Evolutionary conservation across 768 basidiomycete genomes (phyloP).

Genomic region (Paxillus involutus): DNA sequence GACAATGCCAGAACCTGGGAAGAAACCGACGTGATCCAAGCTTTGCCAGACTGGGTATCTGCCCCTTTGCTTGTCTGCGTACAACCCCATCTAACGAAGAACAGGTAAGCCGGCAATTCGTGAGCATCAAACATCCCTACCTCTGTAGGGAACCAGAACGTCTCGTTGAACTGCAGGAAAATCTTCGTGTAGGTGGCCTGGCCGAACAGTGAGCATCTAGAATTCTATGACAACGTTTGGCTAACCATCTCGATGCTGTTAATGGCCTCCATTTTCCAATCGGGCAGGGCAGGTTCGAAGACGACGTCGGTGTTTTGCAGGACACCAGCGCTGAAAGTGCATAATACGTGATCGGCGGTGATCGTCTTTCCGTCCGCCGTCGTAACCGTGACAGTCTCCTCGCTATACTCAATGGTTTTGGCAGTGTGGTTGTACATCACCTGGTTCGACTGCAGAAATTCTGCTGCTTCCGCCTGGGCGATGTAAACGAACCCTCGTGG

Average conservation of each 20-base stretch:
- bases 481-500: slow-evolving; percentile 61
- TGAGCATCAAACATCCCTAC: slow-evolving; percentile 7
- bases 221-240: not conserved
- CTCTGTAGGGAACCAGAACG: slow-evolving; percentile 59
- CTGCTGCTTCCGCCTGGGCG: slow-evolving; percentile 54
- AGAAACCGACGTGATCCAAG: slow-evolving; percentile 55
- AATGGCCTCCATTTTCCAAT: slow-evolving; percentile 66
- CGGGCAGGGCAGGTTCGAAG: slow-evolving; percentile 55
- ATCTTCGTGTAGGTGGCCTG: slow-evolving; percentile 66
- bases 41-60: slow-evolving; percentile 70
- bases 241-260: slow-evolving; percentile 59
- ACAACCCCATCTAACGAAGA: slow-evolving; percentile 40
- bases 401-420: slow-evolving; percentile 43
- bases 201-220: not conserved
- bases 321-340: slow-evolving; percentile 71
- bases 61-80: slow-evolving; percentile 58
- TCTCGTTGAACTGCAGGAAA: slow-evolving; percentile 59
- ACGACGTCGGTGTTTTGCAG: slow-evolving; percentile 61
- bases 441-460: slow-evolving; percentile 51
- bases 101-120: not conserved
- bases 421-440: slow-evolving; percentile 52
- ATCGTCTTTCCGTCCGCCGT: slow-evolving; percentile 44
- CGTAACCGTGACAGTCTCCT: slow-evolving; percentile 46
- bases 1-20: slow-evolving; percentile 56
- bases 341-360: slow-evolving; percentile 56